Conservation (phyloP, 176 grass and related monocot genomes). For the Neostapfia colusana region DNA sequence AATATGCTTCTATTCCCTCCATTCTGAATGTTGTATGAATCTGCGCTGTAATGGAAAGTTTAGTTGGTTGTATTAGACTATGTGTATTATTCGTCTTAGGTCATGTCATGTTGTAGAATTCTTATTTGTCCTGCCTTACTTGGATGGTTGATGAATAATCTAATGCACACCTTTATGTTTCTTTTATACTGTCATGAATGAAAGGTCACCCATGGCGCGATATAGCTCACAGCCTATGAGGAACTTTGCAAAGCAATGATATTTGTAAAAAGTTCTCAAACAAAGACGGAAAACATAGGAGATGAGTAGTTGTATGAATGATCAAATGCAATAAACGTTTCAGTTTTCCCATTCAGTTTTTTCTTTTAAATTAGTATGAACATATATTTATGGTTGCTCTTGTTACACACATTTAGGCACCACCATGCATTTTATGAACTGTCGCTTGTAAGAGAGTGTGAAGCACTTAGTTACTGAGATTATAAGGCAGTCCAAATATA, state of each 20-base stretch:
- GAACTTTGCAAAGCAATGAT: constrained; percentile 75
- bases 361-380: constrained; percentile 10
- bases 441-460: not conserved
- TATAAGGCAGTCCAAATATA: constrained; percentile 10
- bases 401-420: not conserved
- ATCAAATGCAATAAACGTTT: constrained; percentile 13
- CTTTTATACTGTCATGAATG: constrained; percentile 9
- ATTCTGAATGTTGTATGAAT: not conserved
- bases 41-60: not conserved
- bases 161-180: constrained; percentile 19
- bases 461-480: not conserved
- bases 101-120: not conserved
- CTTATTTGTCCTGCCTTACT: constrained; percentile 26
- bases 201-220: constrained; percentile 92
- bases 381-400: not conserved
- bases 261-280: constrained; percentile 52
- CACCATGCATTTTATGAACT: constrained; percentile 3
- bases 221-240: constrained; percentile 91
- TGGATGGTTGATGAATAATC: not conserved
- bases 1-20: not conserved
- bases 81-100: not conserved
- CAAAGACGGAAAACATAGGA: constrained; percentile 40
- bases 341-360: not conserved
- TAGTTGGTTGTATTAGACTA: constrained; percentile 6
- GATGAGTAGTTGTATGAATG: constrained; percentile 60